Evolutionary conservation across 176 grass and related monocot species (phyloP).

Genomic region (Puccinellia tenuiflora): DNA sequence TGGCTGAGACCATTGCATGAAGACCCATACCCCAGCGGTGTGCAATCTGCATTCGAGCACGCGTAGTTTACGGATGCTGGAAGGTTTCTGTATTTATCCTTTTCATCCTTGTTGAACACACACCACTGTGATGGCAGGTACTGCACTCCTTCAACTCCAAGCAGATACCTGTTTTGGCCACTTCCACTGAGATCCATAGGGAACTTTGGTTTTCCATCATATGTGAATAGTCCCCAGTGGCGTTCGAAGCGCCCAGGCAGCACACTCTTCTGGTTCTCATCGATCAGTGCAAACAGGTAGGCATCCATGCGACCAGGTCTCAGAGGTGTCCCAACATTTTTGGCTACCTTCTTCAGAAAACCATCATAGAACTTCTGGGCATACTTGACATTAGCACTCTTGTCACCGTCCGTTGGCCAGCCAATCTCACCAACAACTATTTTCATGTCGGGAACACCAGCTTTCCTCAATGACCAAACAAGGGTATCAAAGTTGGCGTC

Average conservation of each 20-base stretch:
- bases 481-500: conserved; percentile 86
- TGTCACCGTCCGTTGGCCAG: conserved; percentile 81
- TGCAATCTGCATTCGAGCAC: conserved; percentile 70
- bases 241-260: conserved; percentile 77
- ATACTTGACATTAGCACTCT: conserved; percentile 50
- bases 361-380: conserved; percentile 76
- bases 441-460: conserved; percentile 70
- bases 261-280: conserved; percentile 79
- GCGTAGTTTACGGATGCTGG: conserved; percentile 52
- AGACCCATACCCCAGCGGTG: conserved; percentile 56
- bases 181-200: conserved; percentile 62
- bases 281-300: conserved; percentile 75
- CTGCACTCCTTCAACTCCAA: conserved; percentile 50
- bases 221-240: conserved; percentile 70
- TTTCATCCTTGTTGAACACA: conserved; percentile 50
- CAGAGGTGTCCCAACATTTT: conserved; percentile 59
- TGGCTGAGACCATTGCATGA: conserved; percentile 56
- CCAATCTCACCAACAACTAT: conserved; percentile 78
- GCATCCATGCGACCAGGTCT: conserved; percentile 63
- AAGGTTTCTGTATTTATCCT: conserved; percentile 50
- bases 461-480: conserved; percentile 74
- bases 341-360: conserved; percentile 55
- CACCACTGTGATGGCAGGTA: conserved; percentile 77
- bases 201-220: conserved; percentile 75
- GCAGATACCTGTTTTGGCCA: conserved; percentile 29